Base-by-base conservation (phyloP, 2,329 filamentous ascomycete genomes). In the Triangularia setosa region DNA sequence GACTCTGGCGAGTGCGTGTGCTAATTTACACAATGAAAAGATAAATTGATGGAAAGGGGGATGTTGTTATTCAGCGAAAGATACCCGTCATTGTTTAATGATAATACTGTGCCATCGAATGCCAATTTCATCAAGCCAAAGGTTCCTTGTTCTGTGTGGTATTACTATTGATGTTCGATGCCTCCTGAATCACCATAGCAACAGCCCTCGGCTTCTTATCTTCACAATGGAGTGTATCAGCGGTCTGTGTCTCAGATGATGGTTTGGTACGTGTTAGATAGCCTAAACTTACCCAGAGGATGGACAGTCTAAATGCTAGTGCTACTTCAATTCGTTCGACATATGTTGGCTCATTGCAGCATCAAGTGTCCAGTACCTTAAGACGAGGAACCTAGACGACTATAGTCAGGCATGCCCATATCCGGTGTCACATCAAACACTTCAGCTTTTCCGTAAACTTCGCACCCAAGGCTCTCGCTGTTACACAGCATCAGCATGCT, bases 1-100 rank as follows among this genome's bases (percentile, higher is more conserved):
- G 64, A 63, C 27, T 48, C 40, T 48, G 65, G 61, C 52, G 54
- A 35, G 16, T 68, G 68, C 48, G 30, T 8, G 25, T 66, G 64
- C 60, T 69, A 62, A 62, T 27, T 24, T 33, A 44, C 40, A 23
- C 18, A n/a, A 24, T 24, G 16, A 35, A 21, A 48, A 25, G 23
- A n/a, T 59, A 25, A 16, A 23, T 55, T 55, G 52, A 55, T 55
- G 52, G 40, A 48, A 48, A 21, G 40, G 40, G 40, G 40, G n/a
- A 48, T 48, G 40, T 48, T 48, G 40, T 48, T 48, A n/a, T 48
- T 48, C 40, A 48, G 40, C 40, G n/a, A 18, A 48, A 48, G 40
- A 48, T 48, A 48, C 40, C 40, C 40, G n/a, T 48, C 40, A 21
- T 48, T 48, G 40, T 48, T 48, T 48, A 48, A 48, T 48, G 40